Base-by-base conservation (phyloP, 2,329 filamentous ascomycete species). In the Colletotrichum incanum region DNA sequence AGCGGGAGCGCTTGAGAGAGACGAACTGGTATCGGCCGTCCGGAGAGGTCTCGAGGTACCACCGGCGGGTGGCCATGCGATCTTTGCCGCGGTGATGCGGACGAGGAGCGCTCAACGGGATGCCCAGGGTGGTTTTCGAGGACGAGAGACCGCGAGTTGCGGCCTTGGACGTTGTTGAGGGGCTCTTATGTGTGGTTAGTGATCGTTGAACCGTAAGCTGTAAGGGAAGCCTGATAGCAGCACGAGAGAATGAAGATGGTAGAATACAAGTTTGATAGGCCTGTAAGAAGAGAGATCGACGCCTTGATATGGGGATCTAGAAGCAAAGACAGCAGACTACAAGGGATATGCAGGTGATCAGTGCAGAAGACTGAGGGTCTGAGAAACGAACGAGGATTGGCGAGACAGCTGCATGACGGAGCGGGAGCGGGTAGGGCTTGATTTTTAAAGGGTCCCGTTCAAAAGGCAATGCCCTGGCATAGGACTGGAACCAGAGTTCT, bases 1-100 rank as follows among this genome's bases (percentile, higher is more conserved):
- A 83, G 67, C 78, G 79, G 23, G 82, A 83, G 65, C 82, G 80
- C 75, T 83, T 84, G 78, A 84, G 74, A 54, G 80, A 77, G 31
- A 85, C 82, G 65, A 82, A 82, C 68, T 83, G 82, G 39, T 77
- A 76, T 45, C 76, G 78, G 23, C 82, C 83, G 16, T 78, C 76
- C 14, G 80, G 74, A 8, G 76, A 75, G 18, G 80, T 80, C 74
- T 84, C 82, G 72, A 84, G 75, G 63, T 79, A 83, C 75, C 78
- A 81, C 28, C 79, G 80, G 69, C 78, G 77, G 54, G 39, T 59
- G 70, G 82, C 79, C 82, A 84, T 84, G 16, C 50, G 67, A 31
- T 76, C 55, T 59, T 47, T 7, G 41, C 34, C 23, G 59, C 47
- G 41, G 14, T 43, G 64, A 43, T 66, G 45, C 26, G 47, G 62